Evolutionary conservation across 495 filamentous ascomycete genomes (phyloP), one percentile per base, ranked within the genome.

Genomic region (Tetracladium setigerum): DNA sequence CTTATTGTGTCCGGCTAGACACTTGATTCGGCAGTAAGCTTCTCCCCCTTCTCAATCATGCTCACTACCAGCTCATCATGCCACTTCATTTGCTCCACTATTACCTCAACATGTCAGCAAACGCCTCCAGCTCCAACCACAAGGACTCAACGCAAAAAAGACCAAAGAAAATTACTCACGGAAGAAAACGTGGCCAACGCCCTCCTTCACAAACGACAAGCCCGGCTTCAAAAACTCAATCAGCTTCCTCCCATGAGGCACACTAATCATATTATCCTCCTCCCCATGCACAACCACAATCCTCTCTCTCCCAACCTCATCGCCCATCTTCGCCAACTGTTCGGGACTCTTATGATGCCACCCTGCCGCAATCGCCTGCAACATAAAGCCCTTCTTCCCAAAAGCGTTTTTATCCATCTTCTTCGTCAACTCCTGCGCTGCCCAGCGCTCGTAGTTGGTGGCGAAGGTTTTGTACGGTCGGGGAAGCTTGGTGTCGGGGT

Each of bases 251-350:
- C 72, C 82, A 64, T 91, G 87, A 5, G 67, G 75, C 36, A 76
- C 65, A 8, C 75, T 79, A 50, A 95, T 83, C 81, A 94, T 86
- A 5, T 68, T 67, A 69, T 94, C 88, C 12, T 63, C 59, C 7
- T 77, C 82, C 13, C 88, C 88, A 60, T 91, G 86, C 55, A 86
- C 53, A 1, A 90, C 76, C 52, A 82, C 56, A 51, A 95, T 89
- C 43, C 87, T 64, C 58, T 84, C 74, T 24, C 83, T 68, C 2
- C 85, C 84, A 1, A 95, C 76, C 40, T 58, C 59, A 51, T 86
- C 76, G 0, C 69, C 86, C 18, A 95, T 55, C 39, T 68, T 62
- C 47, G 62, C 67, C 36, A 95, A 60, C 62, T 91, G 81, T 38
- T 61, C 72, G 0, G 73, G 53, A 5, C 67, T 74, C 63, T 92